These are phyloP conservation scores for Tubosaeta brunneosetosa DNA, from an alignment of 768 basidiomycete species.

Conservation along the genomic window DNA sequence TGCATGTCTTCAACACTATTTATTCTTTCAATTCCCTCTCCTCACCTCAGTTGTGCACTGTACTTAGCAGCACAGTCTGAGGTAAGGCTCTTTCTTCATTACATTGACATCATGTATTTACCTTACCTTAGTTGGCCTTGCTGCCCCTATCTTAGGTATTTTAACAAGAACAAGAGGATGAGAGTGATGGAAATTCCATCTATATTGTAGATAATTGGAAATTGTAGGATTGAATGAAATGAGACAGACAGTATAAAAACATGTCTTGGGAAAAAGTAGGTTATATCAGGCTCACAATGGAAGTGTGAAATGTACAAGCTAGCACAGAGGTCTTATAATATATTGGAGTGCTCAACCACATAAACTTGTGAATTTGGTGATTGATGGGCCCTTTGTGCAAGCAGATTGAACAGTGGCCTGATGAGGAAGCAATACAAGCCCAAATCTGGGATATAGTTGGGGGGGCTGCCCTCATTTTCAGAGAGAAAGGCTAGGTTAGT, in stretches of 20 bases:
- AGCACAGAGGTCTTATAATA: slow-evolving; percentile 75
- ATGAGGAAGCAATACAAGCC: slow-evolving; percentile 14
- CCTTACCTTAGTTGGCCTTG: too few species aligned
- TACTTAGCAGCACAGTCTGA: too few species aligned
- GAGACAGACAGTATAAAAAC: slow-evolving; percentile 47
- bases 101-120: too few species aligned
- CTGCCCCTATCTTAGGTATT: too few species aligned
- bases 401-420: slow-evolving; percentile 81
- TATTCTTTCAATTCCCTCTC: too few species aligned
- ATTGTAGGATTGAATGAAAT: neutral
- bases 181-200: slow-evolving; percentile 62
- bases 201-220: neutral
- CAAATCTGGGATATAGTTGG: neutral
- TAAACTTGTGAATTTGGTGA: slow-evolving; percentile 68
- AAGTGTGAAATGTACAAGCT: slow-evolving; percentile 38
- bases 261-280: slow-evolving; percentile 31
- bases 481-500: too few species aligned
- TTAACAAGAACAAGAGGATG: slow-evolving; percentile 56
- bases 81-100: too few species aligned
- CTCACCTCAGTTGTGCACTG: too few species aligned
- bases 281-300: slow-evolving; percentile 2
- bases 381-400: slow-evolving; percentile 77
- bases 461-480: too few species aligned
- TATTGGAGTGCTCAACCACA: slow-evolving; percentile 72
- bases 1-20: too few species aligned